These are phyloP conservation scores for Pseudogymnoascus pannorum DNA, from an alignment of 2,329 filamentous ascomycete species.

Conservation along the genomic window DNA sequence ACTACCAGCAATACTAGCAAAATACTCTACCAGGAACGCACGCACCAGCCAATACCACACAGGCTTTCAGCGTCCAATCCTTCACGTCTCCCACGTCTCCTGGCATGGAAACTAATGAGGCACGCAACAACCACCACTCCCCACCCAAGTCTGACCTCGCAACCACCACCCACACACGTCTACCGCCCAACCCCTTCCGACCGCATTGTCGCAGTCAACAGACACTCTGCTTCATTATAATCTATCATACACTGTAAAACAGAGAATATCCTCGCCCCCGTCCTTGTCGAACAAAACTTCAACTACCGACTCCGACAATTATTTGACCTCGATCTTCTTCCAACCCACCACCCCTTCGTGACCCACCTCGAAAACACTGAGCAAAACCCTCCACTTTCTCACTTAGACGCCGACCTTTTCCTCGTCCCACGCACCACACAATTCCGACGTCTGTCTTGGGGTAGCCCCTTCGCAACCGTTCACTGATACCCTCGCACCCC, in stretches of 20 bases:
- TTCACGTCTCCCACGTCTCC: neutral
- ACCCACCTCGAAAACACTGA: slow-evolving; percentile 3
- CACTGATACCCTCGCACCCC: neutral
- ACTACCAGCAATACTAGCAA: too few species aligned
- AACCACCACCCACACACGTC: neutral
- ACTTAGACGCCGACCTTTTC: slow-evolving; percentile 18
- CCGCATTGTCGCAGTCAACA: slow-evolving; percentile 26
- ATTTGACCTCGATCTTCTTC: neutral
- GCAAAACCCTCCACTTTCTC: slow-evolving; percentile 25
- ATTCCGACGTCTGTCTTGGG: neutral
- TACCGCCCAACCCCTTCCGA: slow-evolving; percentile 2
- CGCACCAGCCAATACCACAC: neutral
- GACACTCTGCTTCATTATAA: slow-evolving; percentile 24
- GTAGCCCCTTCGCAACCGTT: neutral
- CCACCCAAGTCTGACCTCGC: slow-evolving; percentile 1
- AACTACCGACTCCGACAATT: neutral
- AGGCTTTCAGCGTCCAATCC: neutral
- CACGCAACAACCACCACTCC: slow-evolving; percentile 3
- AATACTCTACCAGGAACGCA: neutral
- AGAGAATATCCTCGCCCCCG: neutral
- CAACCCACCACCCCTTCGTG: neutral
- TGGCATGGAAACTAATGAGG: neutral
- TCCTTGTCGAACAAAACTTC: neutral
- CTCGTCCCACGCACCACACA: slow-evolving; percentile 2
- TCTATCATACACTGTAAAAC: slow-evolving; percentile 30